Base-by-base conservation (phyloP, 169 alveolate genomes). In the Plasmodium berghei region DNA sequence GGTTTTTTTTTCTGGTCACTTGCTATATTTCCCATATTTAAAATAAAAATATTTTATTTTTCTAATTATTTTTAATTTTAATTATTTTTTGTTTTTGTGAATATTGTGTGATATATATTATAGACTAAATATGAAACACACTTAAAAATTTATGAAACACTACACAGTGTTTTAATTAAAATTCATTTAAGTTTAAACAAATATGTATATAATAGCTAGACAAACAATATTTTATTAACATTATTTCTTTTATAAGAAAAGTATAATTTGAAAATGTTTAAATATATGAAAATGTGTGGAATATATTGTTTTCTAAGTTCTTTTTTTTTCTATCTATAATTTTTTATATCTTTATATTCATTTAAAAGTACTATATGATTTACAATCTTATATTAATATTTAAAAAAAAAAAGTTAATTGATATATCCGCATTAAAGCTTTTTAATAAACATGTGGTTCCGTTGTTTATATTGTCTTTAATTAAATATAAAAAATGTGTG, bases 11-110 rank as follows among this genome's bases (percentile, higher is more conserved):
- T 55, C 24, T 62, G 77, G n/a, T 56, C 89, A 54, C 89, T 58
- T 54, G 77, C 42, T 77, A 64, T 64, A 59, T 77, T 77, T 58
- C 89, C 89, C 89, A 77, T 77, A 14, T 70, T 49, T 10, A 34
- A 70, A 70, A 70, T 70, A 40, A 28, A 28, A 8, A 40, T 42
- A 42, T 24, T 40, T 8, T 5, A 28, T 8, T 9, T 66, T 40
- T 42, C 20, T 66, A 14, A 52, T 52, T 8, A 2, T 66, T 40
- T 42, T 46, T 66, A 14, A 52, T 52, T 24, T 34, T 40, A n/a
- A 66, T 66, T 66, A 24, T 62, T 14, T 62, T 20, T 40, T 0
- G 40, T 66, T 20, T 66, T 66, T 5, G 42, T 63, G 12, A 22
- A 63, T 26, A 63, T 12, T 56, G 5, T 56, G 24, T 56, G 12